These are phyloP conservation scores for Blastobotrys chiropterorum DNA, from an alignment of 805 yeast genomes.

Conservation along the genomic window DNA sequence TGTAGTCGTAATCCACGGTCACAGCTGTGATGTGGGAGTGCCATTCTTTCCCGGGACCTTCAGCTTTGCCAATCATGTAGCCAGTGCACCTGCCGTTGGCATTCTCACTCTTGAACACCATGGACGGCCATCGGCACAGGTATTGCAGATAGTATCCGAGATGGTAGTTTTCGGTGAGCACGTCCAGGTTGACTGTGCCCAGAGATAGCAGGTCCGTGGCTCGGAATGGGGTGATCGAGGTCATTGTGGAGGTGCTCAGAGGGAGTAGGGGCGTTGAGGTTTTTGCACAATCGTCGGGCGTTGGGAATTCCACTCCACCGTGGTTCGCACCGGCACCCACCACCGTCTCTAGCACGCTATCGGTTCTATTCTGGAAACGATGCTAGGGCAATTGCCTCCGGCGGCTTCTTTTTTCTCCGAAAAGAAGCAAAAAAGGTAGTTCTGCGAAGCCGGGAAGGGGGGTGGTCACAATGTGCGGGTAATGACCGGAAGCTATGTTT, in stretches of 20 bases:
- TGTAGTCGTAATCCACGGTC: constrained; percentile 72
- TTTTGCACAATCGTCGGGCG: neutral
- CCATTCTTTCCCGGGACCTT: constrained; percentile 81
- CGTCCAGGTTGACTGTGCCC: constrained; percentile 77
- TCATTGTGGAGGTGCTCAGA: constrained; percentile 46
- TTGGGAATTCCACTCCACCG: too few relatives aligned
- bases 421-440: too few relatives aligned
- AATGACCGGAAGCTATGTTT: too few relatives aligned
- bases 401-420: too few relatives aligned
- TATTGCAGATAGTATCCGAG: constrained; percentile 79
- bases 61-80: constrained; percentile 88
- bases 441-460: too few relatives aligned
- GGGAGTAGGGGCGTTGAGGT: neutral
- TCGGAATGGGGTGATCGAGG: constrained; percentile 80
- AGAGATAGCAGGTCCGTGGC: constrained; percentile 74
- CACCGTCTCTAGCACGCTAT: neutral
- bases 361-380: too few relatives aligned
- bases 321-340: too few relatives aligned
- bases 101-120: constrained; percentile 67
- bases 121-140: constrained; percentile 77
- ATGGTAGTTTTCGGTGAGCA: constrained; percentile 87
- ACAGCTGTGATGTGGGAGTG: constrained; percentile 97
- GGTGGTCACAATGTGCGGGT: too few relatives aligned
- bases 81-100: constrained; percentile 37
- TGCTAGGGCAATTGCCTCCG: too few relatives aligned